Evolutionary conservation across 768 basidiomycete species (phyloP).

Genomic region (Rhodocollybia butyracea): DNA sequence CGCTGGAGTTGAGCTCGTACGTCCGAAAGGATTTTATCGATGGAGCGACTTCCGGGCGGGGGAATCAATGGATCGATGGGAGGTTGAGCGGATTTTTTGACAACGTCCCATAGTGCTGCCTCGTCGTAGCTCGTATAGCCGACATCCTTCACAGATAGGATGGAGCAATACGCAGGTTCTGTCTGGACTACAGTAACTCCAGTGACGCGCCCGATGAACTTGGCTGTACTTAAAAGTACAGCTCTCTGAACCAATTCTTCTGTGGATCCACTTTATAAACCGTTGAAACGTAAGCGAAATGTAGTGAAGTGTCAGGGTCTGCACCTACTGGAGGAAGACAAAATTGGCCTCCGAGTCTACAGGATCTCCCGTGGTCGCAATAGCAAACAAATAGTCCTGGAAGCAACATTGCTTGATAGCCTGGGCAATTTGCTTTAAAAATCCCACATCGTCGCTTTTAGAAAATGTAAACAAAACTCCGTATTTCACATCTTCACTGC

Average conservation of each 20-base stretch:
- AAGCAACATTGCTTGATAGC: conserved; percentile 38
- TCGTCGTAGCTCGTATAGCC: conserved; percentile 49
- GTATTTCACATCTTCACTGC: conserved; percentile 40
- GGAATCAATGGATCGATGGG: conserved; percentile 61
- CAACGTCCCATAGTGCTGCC: conserved; percentile 64
- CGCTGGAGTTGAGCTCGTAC: conserved; percentile 66
- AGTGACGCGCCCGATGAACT: conserved; percentile 63
- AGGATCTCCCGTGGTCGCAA: conserved; percentile 46
- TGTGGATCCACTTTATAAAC: conserved; percentile 50
- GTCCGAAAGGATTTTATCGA: conserved; percentile 52
- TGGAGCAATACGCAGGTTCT: conserved; percentile 24
- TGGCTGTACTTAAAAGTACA: conserved; percentile 58
- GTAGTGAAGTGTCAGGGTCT: too few relatives aligned
- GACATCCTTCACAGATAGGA: neutral
- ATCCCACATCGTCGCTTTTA: conserved; percentile 51
- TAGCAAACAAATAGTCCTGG: conserved; percentile 48
- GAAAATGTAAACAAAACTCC: conserved; percentile 62
- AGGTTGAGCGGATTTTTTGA: conserved; percentile 56
- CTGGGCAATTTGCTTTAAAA: conserved; percentile 53
- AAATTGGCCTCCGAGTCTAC: conserved; percentile 31
- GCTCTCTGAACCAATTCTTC: conserved; percentile 62
- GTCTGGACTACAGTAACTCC: conserved; percentile 36
- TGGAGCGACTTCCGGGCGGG: conserved; percentile 62
- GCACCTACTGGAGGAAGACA: conserved; percentile 60
- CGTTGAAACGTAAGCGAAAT: too few relatives aligned